A percentile compares a stretch with the other conserved stretches of the same genome.
These are phyloP conservation scores for Capsella rubella DNA, from an alignment of 441 rosid genomes.

Conservation along the genomic window DNA sequence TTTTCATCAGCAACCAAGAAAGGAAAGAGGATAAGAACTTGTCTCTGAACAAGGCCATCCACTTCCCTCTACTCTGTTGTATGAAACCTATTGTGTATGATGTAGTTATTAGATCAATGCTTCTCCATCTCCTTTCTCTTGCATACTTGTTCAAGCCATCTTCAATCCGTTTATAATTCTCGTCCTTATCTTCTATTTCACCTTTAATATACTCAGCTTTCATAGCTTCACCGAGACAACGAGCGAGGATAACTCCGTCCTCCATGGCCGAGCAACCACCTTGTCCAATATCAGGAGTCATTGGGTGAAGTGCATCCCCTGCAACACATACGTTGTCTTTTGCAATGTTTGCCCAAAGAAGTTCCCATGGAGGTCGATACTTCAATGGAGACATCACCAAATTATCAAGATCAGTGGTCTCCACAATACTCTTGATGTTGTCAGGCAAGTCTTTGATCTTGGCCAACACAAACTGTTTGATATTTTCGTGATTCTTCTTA, in stretches of 20 bases:
- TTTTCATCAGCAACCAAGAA: constrained; percentile 46
- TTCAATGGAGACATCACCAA: constrained; percentile 48
- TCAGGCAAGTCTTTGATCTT: constrained; percentile 50
- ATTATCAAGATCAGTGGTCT: constrained; percentile 47
- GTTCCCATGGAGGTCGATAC: constrained; percentile 71
- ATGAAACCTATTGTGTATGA: constrained; percentile 58
- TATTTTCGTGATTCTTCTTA: constrained; percentile 47
- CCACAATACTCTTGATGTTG: constrained; percentile 46
- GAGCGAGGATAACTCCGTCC: constrained; percentile 67
- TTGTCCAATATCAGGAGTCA: constrained; percentile 79
- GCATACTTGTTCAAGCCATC: constrained; percentile 58
- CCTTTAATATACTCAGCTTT: constrained; percentile 1
- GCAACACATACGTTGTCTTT: constrained; percentile 70
- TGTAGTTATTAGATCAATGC: constrained; percentile 59
- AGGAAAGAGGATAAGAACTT: constrained; percentile 43
- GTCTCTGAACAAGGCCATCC: constrained; percentile 58
- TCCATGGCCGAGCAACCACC: constrained; percentile 77
- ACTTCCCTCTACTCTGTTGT: constrained; percentile 55
- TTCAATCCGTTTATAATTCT: constrained; percentile 50
- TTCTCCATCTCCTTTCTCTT: constrained; percentile 75
- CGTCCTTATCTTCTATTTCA: constrained; percentile 21
- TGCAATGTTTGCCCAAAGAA: constrained; percentile 66
- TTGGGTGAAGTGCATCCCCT: constrained; percentile 83
- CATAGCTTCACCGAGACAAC: constrained; percentile 60
- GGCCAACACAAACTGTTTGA: constrained; percentile 56